These are phyloP conservation scores for Phellinidium pouzarii DNA, from an alignment of 1,284 basidiomycete genomes.

Conservation along the genomic window DNA sequence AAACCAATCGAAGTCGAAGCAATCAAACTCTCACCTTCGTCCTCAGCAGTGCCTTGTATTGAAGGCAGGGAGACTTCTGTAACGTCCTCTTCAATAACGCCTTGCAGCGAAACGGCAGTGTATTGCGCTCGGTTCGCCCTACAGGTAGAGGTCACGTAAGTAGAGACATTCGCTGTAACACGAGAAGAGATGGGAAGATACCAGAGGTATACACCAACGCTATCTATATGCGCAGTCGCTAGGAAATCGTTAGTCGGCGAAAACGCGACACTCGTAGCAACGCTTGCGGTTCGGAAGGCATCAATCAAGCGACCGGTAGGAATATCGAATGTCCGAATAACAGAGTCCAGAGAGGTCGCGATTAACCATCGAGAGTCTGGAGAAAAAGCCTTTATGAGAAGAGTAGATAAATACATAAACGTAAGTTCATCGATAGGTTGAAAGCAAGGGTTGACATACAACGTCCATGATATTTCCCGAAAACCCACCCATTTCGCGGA, in stretches of 20 bases:
- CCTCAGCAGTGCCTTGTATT: constrained; percentile 74
- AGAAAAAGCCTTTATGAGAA: constrained; percentile 70
- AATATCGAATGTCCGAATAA: constrained; percentile 94
- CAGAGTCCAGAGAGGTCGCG: constrained; percentile 81
- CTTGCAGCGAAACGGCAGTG: constrained; percentile 76
- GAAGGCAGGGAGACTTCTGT: constrained; percentile 70
- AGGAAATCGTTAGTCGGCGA: constrained; percentile 95
- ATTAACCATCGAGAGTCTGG: constrained; percentile 93
- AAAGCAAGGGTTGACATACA: constrained; percentile 37
- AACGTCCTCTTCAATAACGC: constrained; percentile 71
- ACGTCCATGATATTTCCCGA: constrained; percentile 78
- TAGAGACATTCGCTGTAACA: not conserved
- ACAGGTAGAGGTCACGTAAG: not conserved
- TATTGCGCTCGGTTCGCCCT: constrained; percentile 97
- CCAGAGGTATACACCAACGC: constrained; percentile 93
- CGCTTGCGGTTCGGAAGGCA: constrained; percentile 83
- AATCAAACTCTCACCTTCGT: constrained; percentile 44
- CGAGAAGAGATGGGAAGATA: constrained; percentile 27
- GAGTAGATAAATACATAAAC: not conserved
- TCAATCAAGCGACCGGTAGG: constrained; percentile 91
- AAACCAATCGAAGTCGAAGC: constrained; percentile 10
- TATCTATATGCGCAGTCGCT: constrained; percentile 92
- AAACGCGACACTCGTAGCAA: constrained; percentile 88
- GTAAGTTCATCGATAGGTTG: not conserved
- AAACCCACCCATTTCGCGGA: constrained; percentile 83